A percentile compares a stretch with the other conserved stretches of the same genome.
Conservation (phyloP, 306 rosid species). For the Prunus dulcis region DNA sequence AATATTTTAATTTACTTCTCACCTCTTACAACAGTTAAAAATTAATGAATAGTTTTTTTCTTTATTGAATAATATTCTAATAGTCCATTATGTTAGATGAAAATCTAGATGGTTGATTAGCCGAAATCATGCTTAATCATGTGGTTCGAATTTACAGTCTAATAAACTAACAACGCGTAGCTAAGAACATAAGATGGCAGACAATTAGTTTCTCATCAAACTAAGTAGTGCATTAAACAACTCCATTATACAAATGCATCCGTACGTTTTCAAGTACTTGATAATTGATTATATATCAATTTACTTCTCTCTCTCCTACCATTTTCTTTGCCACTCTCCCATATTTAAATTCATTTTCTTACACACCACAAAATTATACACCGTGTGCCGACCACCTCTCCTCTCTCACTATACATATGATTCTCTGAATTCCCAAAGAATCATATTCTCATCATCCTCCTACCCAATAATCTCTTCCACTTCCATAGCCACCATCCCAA, state of each 20-base stretch:
- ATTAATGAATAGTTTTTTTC: no score
- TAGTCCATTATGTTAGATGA: no score
- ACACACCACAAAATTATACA: not conserved
- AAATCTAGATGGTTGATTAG: no score
- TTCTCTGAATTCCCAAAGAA: not conserved
- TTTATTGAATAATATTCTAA: no score
- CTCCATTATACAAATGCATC: not conserved
- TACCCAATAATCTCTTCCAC: conserved; percentile 2
- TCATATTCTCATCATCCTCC: not conserved
- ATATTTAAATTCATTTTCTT: not conserved
- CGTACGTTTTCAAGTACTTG: not conserved
- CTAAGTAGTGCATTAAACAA: not conserved
- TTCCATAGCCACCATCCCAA: not conserved
- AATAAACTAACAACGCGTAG: not conserved
- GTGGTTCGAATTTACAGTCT: no score
- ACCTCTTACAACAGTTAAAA: no score
- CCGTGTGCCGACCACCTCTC: conserved; percentile 1
- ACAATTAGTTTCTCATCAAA: not conserved
- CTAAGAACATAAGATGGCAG: not conserved
- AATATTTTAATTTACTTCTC: no score
- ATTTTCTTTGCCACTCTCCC: not conserved
- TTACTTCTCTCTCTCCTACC: not conserved
- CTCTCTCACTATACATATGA: not conserved
- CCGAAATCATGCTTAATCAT: no score
- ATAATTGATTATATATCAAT: not conserved